Conservation (phyloP, 805 yeast genomes). For the Hanseniaspora jakobsenii region DNA sequence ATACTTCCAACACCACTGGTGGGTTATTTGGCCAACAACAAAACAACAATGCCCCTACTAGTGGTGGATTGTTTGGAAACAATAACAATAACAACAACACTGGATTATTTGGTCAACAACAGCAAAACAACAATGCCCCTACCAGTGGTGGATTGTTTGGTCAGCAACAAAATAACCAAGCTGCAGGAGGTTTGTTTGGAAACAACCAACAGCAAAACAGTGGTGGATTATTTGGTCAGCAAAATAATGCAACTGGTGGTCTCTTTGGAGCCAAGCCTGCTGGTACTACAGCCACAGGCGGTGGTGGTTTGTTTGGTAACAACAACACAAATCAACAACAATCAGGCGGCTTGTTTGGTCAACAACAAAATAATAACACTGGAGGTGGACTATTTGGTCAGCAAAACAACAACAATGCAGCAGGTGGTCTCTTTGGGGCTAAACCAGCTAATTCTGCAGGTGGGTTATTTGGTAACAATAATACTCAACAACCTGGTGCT, state of each 20-base stretch:
- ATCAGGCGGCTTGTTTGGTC: conserved; percentile 30
- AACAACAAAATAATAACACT: conserved; percentile 17
- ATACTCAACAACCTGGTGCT: conserved; percentile 20
- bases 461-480: conserved; percentile 33
- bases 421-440: conserved; percentile 34
- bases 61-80: conserved; percentile 32
- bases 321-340: conserved; percentile 16
- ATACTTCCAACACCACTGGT: conserved; percentile 25
- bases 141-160: conserved; percentile 30
- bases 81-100: conserved; percentile 19
- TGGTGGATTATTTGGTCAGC: conserved; percentile 28
- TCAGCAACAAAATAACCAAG: conserved; percentile 10
- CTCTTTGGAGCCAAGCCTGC: too few relatives aligned
- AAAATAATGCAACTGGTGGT: conserved; percentile 23
- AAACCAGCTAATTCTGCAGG: conserved; percentile 17
- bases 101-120: conserved; percentile 19
- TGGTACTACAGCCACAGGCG: too few relatives aligned
- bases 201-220: too few relatives aligned
- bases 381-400: conserved; percentile 21
- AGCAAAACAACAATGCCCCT: background rate
- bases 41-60: conserved; percentile 19
- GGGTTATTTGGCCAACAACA: conserved; percentile 36
- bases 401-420: conserved; percentile 18
- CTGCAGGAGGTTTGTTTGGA: too few relatives aligned
- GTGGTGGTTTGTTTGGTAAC: conserved; percentile 38